phyloP scores from a whole-genome alignment of 495 filamentous ascomycete genomes.

The Aspergillus campestris region DNA sequence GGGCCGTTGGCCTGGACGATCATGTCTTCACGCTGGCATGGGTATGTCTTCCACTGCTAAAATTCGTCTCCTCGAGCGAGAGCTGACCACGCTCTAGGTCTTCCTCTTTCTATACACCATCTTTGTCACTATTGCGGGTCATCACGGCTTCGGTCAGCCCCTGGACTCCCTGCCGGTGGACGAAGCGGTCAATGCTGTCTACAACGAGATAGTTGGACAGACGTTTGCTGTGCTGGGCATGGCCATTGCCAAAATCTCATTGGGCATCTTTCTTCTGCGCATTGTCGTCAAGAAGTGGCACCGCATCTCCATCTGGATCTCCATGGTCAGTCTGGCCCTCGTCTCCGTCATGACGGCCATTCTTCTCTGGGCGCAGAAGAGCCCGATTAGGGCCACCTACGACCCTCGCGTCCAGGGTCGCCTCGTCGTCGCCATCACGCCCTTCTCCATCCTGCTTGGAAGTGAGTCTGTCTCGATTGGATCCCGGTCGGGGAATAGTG shows the following conservation, averaged over 20 bases:
- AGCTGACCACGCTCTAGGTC: constrained; percentile 3
- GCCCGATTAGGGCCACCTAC: constrained; percentile 10
- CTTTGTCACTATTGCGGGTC: constrained; percentile 10
- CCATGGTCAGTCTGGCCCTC: constrained; percentile 9
- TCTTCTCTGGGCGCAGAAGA: constrained; percentile 10
- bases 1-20: constrained; percentile 11
- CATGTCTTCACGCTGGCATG: constrained; percentile 12
- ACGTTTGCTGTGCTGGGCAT: constrained; percentile 16
- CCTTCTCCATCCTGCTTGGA: constrained; percentile 11
- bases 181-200: constrained; percentile 11
- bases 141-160: constrained; percentile 12
- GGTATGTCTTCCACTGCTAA: constrained; percentile 1
- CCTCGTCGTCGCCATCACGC: constrained; percentile 6
- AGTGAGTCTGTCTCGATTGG: constrained; percentile 1
- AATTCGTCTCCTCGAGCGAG: not conserved
- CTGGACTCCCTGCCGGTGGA: constrained; percentile 7
- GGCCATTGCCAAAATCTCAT: constrained; percentile 17
- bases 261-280: constrained; percentile 14
- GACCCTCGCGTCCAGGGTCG: constrained; percentile 12
- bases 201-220: constrained; percentile 14
- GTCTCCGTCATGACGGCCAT: constrained; percentile 11
- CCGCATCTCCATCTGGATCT: constrained; percentile 14
- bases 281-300: constrained; percentile 16
- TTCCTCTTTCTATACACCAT: constrained; percentile 14
- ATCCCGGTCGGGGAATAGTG: not conserved